phyloP scores from a whole-genome alignment of 805 yeast genomes.

The Candida sithepensis region DNA sequence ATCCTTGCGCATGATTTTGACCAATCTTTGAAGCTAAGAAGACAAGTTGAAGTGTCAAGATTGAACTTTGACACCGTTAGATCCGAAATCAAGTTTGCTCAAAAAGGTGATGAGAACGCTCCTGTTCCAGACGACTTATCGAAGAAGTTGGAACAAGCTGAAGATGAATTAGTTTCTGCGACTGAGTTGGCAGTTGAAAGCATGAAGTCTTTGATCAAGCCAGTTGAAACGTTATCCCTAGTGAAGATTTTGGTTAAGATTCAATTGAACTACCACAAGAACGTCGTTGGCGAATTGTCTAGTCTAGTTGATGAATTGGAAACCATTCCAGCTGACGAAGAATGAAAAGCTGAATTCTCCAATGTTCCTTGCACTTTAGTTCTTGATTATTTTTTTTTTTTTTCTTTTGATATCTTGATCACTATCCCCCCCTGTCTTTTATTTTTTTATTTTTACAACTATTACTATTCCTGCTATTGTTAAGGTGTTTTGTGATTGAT shows the following conservation, averaged over 20 bases:
- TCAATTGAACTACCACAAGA: constrained; percentile 61
- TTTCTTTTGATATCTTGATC: background rate
- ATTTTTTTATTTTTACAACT: background rate
- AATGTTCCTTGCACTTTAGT: background rate
- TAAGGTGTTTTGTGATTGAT: background rate
- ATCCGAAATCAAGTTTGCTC: constrained; percentile 44
- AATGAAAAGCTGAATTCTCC: constrained; percentile 12
- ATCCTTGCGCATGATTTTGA: constrained; percentile 56
- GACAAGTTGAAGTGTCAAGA: constrained; percentile 66
- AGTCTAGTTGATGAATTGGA: constrained; percentile 42
- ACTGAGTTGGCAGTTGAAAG: constrained; percentile 75
- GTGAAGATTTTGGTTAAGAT: constrained; percentile 65
- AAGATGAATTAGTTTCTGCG: constrained; percentile 77
- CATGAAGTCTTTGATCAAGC: constrained; percentile 69
- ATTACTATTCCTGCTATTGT: background rate
- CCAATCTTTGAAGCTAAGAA: constrained; percentile 57
- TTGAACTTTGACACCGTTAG: constrained; percentile 67
- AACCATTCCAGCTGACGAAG: constrained; percentile 42
- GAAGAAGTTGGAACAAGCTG: constrained; percentile 52
- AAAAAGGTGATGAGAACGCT: constrained; percentile 37
- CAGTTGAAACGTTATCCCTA: constrained; percentile 59
- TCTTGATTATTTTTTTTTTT: background rate
- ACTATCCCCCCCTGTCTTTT: background rate
- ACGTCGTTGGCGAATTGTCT: constrained; percentile 47
- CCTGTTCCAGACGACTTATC: constrained; percentile 48